Evolutionary conservation across 208 protist genomes (phyloP).

Genomic region (Willaertia magna): DNA sequence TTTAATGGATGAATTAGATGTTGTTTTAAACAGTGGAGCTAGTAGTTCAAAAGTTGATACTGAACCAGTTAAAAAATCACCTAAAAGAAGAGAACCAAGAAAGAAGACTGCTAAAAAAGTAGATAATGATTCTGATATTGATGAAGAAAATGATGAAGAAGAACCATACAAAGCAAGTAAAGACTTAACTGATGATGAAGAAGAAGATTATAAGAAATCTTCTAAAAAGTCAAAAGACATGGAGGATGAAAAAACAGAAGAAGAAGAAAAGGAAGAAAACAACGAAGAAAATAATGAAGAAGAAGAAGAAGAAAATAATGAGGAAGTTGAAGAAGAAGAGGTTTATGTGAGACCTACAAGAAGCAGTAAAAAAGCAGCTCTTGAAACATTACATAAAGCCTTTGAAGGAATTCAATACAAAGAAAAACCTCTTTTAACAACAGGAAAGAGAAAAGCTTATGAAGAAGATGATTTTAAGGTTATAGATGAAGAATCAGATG

Average conservation of each 20-base stretch:
- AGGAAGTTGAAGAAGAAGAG: background rate
- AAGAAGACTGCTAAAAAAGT: background rate
- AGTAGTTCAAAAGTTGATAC: no score
- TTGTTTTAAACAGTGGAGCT: no score
- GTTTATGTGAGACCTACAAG: background rate
- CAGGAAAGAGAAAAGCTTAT: background rate
- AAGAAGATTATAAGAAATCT: background rate
- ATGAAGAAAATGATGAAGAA: background rate
- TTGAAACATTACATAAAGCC: background rate
- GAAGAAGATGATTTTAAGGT: background rate
- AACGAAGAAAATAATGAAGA: background rate
- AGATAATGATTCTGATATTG: background rate
- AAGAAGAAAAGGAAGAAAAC: background rate
- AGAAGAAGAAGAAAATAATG: background rate
- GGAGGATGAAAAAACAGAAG: background rate
- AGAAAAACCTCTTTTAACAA: background rate
- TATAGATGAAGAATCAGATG: background rate
- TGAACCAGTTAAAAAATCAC: no score
- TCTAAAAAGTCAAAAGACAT: background rate
- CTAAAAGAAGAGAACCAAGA: no score
- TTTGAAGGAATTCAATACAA: no score
- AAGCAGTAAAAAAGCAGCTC: background rate
- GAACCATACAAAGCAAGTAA: no score
- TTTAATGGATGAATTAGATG: no score
- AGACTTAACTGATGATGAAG: background rate